phyloP scores from a whole-genome alignment of 2,329 filamentous ascomycete species.

The Verticillium alfalfae region DNA sequence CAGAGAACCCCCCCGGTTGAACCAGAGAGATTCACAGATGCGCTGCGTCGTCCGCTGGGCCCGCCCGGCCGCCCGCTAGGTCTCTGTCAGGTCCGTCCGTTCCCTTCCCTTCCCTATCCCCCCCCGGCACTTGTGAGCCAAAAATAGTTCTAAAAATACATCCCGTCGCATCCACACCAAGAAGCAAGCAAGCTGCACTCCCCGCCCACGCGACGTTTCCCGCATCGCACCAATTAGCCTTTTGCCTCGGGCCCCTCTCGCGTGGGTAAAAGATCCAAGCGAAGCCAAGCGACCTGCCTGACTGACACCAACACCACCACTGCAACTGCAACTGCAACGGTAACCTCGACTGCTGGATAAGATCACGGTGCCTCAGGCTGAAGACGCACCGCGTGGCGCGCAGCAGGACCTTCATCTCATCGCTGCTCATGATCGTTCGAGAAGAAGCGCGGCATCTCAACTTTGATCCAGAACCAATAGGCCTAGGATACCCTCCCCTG shows the following conservation, averaged over 20 bases:
- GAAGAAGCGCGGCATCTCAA: not conserved
- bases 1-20: too few relatives aligned
- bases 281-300: not conserved
- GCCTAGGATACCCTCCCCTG: not conserved
- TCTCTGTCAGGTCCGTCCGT: not conserved
- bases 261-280: conserved; percentile 4
- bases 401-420: not conserved
- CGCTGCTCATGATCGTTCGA: not conserved
- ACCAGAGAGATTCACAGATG: not conserved
- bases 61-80: not conserved
- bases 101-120: too few relatives aligned
- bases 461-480: not conserved
- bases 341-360: not conserved
- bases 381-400: not conserved
- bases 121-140: not conserved
- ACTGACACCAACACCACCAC: conserved; percentile 1
- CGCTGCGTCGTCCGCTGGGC: not conserved
- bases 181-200: not conserved
- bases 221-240: conserved; percentile 4
- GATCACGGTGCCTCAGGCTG: not conserved
- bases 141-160: not conserved
- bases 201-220: not conserved
- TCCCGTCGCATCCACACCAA: not conserved
- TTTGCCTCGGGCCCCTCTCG: not conserved
- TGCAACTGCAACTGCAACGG: not conserved